These are phyloP conservation scores for Syncephalastrum racemosum DNA, from an alignment of 371 early-diverging fungal species.

Conservation along the genomic window DNA sequence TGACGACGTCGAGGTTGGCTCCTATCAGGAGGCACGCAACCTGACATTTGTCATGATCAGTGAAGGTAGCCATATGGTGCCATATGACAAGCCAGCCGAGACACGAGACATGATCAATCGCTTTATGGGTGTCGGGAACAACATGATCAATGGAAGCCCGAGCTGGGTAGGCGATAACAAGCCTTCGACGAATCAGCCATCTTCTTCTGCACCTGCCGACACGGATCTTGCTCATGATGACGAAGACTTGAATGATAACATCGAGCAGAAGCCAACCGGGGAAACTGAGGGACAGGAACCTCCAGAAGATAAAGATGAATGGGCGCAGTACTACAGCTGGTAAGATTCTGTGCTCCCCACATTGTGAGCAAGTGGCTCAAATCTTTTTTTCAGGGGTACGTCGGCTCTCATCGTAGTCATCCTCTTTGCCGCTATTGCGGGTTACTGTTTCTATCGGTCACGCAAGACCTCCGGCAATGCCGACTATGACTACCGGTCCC, in stretches of 20 bases:
- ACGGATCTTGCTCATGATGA: not conserved
- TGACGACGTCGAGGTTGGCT: conserved; percentile 57
- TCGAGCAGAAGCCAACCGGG: not conserved
- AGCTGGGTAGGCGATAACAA: conserved; percentile 32
- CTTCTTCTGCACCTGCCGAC: not conserved
- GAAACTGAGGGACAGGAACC: not conserved
- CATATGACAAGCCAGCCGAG: conserved; percentile 69
- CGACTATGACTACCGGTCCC: not conserved
- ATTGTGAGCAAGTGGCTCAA: not conserved
- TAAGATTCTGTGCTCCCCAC: not conserved
- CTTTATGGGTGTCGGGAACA: conserved; percentile 60
- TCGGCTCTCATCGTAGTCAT: conserved; percentile 29
- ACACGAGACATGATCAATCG: conserved; percentile 76
- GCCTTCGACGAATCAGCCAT: not conserved
- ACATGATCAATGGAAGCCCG: conserved; percentile 27
- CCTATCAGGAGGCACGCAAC: conserved; percentile 61
- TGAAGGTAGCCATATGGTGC: conserved; percentile 83
- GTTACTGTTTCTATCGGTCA: conserved; percentile 35
- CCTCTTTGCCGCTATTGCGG: conserved; percentile 21
- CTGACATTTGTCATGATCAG: conserved; percentile 68
- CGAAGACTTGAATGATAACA: not conserved
- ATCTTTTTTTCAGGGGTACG: conserved; percentile 25
- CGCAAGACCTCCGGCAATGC: not conserved
- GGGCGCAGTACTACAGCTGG: conserved; percentile 27
- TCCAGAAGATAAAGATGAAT: conserved; percentile 6